phyloP scores from a whole-genome alignment of 805 yeast genomes.

The Teunomyces stri region DNA sequence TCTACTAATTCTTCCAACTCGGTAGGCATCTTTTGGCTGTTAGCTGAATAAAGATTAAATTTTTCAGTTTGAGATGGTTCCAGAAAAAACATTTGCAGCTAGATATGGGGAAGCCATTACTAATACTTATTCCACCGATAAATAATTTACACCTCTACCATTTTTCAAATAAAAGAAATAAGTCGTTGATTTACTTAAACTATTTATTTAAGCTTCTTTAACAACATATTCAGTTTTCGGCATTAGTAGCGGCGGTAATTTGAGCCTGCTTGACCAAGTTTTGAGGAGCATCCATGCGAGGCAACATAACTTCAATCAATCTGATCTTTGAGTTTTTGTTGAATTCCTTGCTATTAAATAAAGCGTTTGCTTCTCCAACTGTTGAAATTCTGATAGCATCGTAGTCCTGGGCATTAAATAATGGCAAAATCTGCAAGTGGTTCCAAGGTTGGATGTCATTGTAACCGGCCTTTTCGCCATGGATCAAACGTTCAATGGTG shows the following conservation, averaged over 20 bases:
- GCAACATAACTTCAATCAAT: slow-evolving; percentile 66
- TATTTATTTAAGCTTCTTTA: no score
- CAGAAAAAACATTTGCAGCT: slow-evolving; percentile 6
- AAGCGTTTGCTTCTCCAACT: slow-evolving; percentile 55
- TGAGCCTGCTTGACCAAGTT: slow-evolving; percentile 40
- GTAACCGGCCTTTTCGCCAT: slow-evolving; percentile 63
- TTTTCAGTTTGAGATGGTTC: slow-evolving; percentile 6
- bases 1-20: slow-evolving; percentile 59
- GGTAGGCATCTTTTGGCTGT: slow-evolving; percentile 33
- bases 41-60: neutral
- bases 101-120: neutral
- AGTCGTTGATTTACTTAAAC: no score
- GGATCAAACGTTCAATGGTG: slow-evolving; percentile 73
- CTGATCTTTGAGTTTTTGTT: slow-evolving; percentile 58
- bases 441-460: slow-evolving; percentile 71
- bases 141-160: no score
- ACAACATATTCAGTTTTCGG: neutral
- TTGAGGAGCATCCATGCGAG: slow-evolving; percentile 67
- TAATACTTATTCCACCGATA: no score
- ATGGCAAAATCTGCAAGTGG: slow-evolving; percentile 53
- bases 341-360: slow-evolving; percentile 48
- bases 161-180: neutral
- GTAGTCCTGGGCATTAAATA: slow-evolving; percentile 59
- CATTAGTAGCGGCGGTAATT: slow-evolving; percentile 20
- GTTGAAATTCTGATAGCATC: slow-evolving; percentile 55